These are phyloP conservation scores for Striga hermonthica DNA, from an alignment of 305 asterid species.

Conservation along the genomic window DNA sequence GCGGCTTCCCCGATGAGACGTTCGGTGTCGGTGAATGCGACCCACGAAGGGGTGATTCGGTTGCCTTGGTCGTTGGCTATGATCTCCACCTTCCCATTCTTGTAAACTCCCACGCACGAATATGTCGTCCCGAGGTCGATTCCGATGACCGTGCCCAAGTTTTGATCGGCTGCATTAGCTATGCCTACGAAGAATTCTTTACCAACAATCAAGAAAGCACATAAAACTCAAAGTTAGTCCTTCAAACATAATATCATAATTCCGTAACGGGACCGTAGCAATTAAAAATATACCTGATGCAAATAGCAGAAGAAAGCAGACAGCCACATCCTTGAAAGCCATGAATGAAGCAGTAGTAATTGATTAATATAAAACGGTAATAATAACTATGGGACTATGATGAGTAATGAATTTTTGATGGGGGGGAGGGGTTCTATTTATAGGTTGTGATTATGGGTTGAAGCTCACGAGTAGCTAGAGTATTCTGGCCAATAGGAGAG, in stretches of 20 bases:
- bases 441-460: slow-evolving; percentile 7
- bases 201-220: no score
- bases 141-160: slow-evolving; percentile 16
- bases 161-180: neutral
- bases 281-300: slow-evolving; percentile 21
- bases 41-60: slow-evolving; percentile 34
- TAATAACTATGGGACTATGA: neutral
- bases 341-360: neutral
- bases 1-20: slow-evolving; percentile 35
- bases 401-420: neutral
- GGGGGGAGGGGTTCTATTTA: neutral
- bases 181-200: slow-evolving; percentile 1
- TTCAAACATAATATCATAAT: no score
- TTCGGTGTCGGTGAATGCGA: slow-evolving; percentile 32
- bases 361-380: neutral
- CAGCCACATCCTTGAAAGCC: neutral
- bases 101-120: slow-evolving; percentile 34
- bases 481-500: neutral
- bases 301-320: slow-evolving; percentile 19
- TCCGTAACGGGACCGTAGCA: no score
- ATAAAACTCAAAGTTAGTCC: no score
- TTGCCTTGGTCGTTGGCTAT: slow-evolving; percentile 36
- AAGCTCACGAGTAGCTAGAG: neutral
- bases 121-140: slow-evolving; percentile 33
- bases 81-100: slow-evolving; percentile 29